Evolutionary conservation across 2,329 filamentous ascomycete species (phyloP).

Genomic region (Microdochium trichocladiopsis): DNA sequence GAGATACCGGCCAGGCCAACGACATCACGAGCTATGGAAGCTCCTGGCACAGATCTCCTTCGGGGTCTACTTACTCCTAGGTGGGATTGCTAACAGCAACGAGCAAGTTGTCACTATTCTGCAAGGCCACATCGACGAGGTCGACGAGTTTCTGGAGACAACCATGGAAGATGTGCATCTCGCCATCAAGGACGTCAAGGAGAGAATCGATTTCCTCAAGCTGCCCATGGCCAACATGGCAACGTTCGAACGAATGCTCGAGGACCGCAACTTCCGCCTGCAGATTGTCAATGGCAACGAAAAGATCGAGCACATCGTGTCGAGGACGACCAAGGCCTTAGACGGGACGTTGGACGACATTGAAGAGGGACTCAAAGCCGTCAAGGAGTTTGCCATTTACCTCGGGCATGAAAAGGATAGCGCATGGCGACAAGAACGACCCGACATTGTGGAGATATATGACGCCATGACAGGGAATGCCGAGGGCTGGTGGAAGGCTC

Average conservation of each 20-base stretch:
- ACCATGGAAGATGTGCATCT: slow-evolving; percentile 79
- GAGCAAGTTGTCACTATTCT: slow-evolving; percentile 82
- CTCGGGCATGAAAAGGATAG: slow-evolving; percentile 58
- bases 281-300: slow-evolving; percentile 84
- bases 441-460: slow-evolving; percentile 64
- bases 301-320: slow-evolving; percentile 82
- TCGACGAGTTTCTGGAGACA: slow-evolving; percentile 84
- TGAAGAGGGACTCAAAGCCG: slow-evolving; percentile 67
- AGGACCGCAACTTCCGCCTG: slow-evolving; percentile 73
- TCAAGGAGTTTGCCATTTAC: slow-evolving; percentile 70
- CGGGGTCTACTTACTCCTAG: slow-evolving; percentile 80
- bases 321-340: slow-evolving; percentile 69
- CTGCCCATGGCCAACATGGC: slow-evolving; percentile 76
- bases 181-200: slow-evolving; percentile 70
- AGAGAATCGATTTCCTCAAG: slow-evolving; percentile 72
- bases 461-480: slow-evolving; percentile 89
- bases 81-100: slow-evolving; percentile 82
- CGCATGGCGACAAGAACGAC: slow-evolving; percentile 54
- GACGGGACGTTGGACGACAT: slow-evolving; percentile 75
- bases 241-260: slow-evolving; percentile 81
- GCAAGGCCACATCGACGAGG: slow-evolving; percentile 86
- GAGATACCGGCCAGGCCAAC: slow-evolving; percentile 68
- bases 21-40: slow-evolving; percentile 83
- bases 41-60: slow-evolving; percentile 89
- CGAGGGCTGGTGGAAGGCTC: slow-evolving; percentile 80